Evolutionary conservation across 805 yeast species (phyloP).

Genomic region (Zygosaccharomyces bisporus): DNA sequence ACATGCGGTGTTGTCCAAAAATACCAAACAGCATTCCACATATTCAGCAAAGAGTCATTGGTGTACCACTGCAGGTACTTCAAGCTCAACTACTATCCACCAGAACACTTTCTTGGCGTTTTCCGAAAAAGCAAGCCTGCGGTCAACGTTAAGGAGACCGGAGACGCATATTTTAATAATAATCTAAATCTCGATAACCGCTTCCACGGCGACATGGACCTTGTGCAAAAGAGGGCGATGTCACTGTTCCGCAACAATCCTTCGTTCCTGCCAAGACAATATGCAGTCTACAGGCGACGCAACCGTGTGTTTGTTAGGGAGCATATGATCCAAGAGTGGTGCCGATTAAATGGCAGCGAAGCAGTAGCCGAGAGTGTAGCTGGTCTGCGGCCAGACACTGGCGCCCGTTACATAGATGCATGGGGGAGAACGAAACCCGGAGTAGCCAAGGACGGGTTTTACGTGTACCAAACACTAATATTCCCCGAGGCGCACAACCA

Average conservation of each 20-base stretch:
- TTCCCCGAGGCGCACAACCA: conserved; percentile 22
- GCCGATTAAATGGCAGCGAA: conserved; percentile 18
- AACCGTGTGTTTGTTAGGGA: conserved; percentile 16
- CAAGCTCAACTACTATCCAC: conserved; percentile 27
- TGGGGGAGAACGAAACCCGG: conserved; percentile 20
- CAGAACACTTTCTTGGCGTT: conserved; percentile 28
- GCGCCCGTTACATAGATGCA: conserved; percentile 6
- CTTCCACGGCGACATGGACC: conserved; percentile 9
- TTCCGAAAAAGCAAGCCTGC: conserved; percentile 34
- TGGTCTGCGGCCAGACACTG: not conserved
- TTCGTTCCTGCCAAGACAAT: conserved; percentile 24
- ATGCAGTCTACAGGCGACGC: conserved; percentile 27
- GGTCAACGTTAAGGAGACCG: conserved; percentile 20
- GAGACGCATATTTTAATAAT: conserved; percentile 20
- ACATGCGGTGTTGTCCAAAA: conserved; percentile 12
- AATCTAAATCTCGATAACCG: conserved; percentile 11
- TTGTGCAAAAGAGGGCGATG: conserved; percentile 2
- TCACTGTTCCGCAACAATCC: conserved; percentile 13
- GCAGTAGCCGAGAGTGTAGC: conserved; percentile 17
- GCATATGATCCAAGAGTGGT: conserved; percentile 28
- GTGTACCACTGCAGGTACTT: conserved; percentile 27
- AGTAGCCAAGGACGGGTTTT: conserved; percentile 34
- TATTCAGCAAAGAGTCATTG: conserved; percentile 17
- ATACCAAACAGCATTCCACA: conserved; percentile 11
- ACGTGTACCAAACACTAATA: conserved; percentile 23